phyloP scores from a whole-genome alignment of 2,329 filamentous ascomycete species.

The Arthrobotrys sinensis region DNA sequence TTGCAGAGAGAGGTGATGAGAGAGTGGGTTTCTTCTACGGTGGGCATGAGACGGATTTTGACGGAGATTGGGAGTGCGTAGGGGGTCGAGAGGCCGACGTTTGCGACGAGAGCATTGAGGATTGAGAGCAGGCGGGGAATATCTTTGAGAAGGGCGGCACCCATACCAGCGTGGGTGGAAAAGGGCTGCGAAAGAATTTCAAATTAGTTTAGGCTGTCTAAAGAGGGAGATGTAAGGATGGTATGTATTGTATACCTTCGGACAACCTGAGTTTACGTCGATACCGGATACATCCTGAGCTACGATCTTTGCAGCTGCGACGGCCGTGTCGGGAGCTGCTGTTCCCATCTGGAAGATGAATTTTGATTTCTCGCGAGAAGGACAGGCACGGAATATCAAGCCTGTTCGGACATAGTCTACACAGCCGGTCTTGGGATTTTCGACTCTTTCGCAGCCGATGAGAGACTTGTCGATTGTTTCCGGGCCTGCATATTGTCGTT shows the following conservation, averaged over 20 bases:
- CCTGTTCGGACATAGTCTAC: slow-evolving; percentile 80
- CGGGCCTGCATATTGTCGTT: slow-evolving; percentile 74
- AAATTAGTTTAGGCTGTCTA: neutral
- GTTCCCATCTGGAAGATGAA: slow-evolving; percentile 96
- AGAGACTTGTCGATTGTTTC: slow-evolving; percentile 94
- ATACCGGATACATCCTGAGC: slow-evolving; percentile 92
- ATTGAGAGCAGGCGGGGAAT: slow-evolving; percentile 89
- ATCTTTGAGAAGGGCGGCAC: slow-evolving; percentile 86
- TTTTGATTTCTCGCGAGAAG: slow-evolving; percentile 79
- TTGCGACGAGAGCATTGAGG: slow-evolving; percentile 82
- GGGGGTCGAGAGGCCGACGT: slow-evolving; percentile 75
- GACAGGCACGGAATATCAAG: slow-evolving; percentile 87
- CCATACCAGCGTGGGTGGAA: slow-evolving; percentile 94
- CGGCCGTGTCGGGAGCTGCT: slow-evolving; percentile 83
- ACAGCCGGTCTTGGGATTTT: slow-evolving; percentile 82
- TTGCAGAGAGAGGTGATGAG: slow-evolving; percentile 83
- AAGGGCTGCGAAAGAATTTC: slow-evolving; percentile 74
- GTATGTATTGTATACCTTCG: slow-evolving; percentile 73
- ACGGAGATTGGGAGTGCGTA: slow-evolving; percentile 78
- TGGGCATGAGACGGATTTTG: slow-evolving; percentile 91
- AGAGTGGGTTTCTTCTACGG: slow-evolving; percentile 79
- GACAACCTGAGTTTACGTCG: slow-evolving; percentile 97
- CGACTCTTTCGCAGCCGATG: slow-evolving; percentile 84
- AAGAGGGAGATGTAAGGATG: neutral
- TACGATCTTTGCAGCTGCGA: slow-evolving; percentile 85